Evolutionary conservation across 2,329 filamentous ascomycete genomes (phyloP).

Genomic region (Ampelomyces quisqualis): DNA sequence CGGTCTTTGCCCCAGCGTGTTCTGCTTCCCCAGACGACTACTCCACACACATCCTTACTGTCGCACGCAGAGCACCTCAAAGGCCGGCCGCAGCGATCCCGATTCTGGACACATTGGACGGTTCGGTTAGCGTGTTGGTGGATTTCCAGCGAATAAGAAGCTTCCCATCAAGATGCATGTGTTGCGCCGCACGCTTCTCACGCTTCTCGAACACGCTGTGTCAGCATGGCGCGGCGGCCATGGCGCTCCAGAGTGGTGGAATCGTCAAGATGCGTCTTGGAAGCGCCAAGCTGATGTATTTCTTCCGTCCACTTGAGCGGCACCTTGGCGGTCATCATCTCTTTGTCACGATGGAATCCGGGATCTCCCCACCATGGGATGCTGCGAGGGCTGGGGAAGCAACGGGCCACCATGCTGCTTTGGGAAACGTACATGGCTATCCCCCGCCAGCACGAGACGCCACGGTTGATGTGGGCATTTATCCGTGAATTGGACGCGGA

Average conservation of each 20-base stretch:
- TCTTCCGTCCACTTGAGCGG: constrained; percentile 19
- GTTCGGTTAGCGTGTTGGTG: constrained; percentile 2
- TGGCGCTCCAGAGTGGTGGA: constrained; percentile 17
- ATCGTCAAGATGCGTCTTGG: constrained; percentile 19
- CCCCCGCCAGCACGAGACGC: constrained; percentile 9
- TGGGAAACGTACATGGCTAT: not conserved
- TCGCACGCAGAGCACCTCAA: constrained; percentile 5
- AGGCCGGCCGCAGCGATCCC: constrained; percentile 11
- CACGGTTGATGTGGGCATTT: constrained; percentile 19
- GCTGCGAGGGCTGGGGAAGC: constrained; percentile 1
- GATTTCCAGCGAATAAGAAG: constrained; percentile 12
- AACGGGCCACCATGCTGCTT: constrained; percentile 5
- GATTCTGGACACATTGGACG: constrained; percentile 9
- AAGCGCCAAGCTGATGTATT: constrained; percentile 17
- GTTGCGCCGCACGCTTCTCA: not conserved
- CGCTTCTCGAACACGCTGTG: constrained; percentile 3
- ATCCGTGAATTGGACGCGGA: constrained; percentile 20
- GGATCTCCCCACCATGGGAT: constrained; percentile 5
- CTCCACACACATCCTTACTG: constrained; percentile 13
- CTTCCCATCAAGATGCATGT: not conserved
- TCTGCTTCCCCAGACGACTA: constrained; percentile 13
- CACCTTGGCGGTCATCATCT: constrained; percentile 5
- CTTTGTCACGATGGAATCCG: not conserved
- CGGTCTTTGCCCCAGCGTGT: constrained; percentile 15
- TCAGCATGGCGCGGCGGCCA: constrained; percentile 11